Evolutionary conservation across 306 rosid species (phyloP).

Genomic region (Dalbergia cochinchinensis): DNA sequence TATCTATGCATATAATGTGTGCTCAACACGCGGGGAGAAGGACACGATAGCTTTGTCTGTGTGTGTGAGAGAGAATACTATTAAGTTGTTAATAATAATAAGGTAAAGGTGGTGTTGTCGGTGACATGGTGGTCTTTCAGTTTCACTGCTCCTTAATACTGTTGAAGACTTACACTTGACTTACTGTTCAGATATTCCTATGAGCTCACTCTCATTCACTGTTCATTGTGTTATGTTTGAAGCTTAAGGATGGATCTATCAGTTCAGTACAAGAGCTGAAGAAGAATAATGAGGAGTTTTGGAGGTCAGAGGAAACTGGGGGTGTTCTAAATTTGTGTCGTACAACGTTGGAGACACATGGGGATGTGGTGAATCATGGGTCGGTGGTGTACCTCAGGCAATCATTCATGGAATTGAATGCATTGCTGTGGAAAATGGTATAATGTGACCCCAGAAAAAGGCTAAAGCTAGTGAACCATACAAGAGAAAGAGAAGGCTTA

Average conservation of each 20-base stretch:
- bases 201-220: not conserved
- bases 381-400: not conserved
- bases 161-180: no score
- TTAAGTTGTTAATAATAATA: no score
- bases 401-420: not conserved
- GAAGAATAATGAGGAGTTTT: no score
- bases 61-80: no score
- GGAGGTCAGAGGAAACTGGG: no score
- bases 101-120: not conserved
- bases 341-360: not conserved
- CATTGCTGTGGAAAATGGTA: not conserved
- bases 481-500: no score
- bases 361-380: not conserved
- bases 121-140: not conserved
- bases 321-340: no score
- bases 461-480: no score
- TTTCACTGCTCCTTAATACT: no score
- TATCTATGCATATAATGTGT: not conserved
- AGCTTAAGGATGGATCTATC: not conserved
- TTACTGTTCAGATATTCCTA: not conserved
- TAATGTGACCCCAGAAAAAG: not conserved
- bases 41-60: not conserved
- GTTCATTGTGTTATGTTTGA: not conserved
- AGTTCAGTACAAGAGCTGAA: no score
- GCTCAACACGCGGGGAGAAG: slow-evolving; percentile 6